Evolutionary conservation across 2,329 filamentous ascomycete species (phyloP), one percentile per base, ranked within the genome.

Genomic region (Alternaria conjuncta): DNA sequence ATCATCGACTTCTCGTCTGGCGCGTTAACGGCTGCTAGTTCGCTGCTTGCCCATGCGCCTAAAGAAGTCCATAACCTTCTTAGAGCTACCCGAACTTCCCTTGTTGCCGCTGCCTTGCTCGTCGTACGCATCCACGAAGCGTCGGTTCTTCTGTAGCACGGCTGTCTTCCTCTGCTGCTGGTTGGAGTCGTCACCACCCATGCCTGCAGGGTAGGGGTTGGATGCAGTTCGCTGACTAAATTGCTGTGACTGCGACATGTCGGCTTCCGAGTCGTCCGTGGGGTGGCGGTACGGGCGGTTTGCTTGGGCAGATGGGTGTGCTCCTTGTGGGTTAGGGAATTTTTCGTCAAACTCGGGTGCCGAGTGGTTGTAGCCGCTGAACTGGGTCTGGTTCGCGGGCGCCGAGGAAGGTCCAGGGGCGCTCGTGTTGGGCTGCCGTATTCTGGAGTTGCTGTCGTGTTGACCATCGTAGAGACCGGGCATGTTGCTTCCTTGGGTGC

Each of bases 61-160:
- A 85, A 99, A 99, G 81, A 98, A 97, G 82, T 99, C 95, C 94
- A 99, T 98, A 43, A 99, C 96, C 77, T 93, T 90, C 78, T 94
- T 91, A 13, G 90, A 95, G 79, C 92, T 96, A 47, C 95, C 95
- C 6, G 71, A 72, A 47, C 70, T 72, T 36, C 72, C 73, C 69
- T 77, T 77, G 65, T 75, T 76, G n/a, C 66, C 70, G 26, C 32
- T 49, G 12, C 69, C 71, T 55, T 69, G 64, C 41, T 89, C 87
- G 64, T 97, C 93, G 78, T 97, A 97, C 2, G 92, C 93, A 73
- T 97, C 94, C 2, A 88, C 90, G 72, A 99, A 97, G 69, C 88
- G 90, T 61, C 94, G 89, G 81, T 95, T 94, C 79, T 97, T 97
- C 74, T 96, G 92, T 49, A 96, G 83, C 11, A 92, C 88, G 32